Conservation (phyloP, 169 alveolate species). For the Babesia bovis region DNA sequence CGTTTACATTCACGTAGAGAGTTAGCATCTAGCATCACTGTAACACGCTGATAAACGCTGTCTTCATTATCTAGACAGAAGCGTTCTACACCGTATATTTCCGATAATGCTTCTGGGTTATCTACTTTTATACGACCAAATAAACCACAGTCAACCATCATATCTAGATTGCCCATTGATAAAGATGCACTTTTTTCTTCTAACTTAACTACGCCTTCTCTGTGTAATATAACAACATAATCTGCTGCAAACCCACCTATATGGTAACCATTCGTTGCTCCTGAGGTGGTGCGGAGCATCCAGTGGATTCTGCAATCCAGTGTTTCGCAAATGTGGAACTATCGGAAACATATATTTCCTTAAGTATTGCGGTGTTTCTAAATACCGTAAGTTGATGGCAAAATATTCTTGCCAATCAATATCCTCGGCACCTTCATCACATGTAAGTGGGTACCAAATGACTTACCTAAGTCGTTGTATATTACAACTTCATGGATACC, state of each 20-base stretch:
- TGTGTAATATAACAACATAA: slow-evolving; percentile 44
- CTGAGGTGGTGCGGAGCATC: slow-evolving; percentile 98
- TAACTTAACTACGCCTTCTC: slow-evolving; percentile 64
- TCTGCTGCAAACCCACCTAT: slow-evolving; percentile 44
- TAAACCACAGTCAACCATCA: slow-evolving; percentile 76
- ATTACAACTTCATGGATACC: slow-evolving; percentile 91
- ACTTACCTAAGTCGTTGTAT: slow-evolving; percentile 82
- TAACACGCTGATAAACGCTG: slow-evolving; percentile 59
- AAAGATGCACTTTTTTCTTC: slow-evolving; percentile 53
- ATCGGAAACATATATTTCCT: slow-evolving; percentile 87
- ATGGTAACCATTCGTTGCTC: slow-evolving; percentile 91
- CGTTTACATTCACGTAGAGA: slow-evolving; percentile 41
- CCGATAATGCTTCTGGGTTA: slow-evolving; percentile 43
- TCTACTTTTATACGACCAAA: slow-evolving; percentile 70
- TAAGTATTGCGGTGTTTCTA: slow-evolving; percentile 98
- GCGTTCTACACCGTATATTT: slow-evolving; percentile 27
- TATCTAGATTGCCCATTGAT: slow-evolving; percentile 7
- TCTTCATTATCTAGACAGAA: slow-evolving; percentile 29
- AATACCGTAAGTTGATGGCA: slow-evolving; percentile 90
- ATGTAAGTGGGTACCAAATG: background rate
- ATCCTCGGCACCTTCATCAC: slow-evolving; percentile 21
- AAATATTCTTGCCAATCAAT: slow-evolving; percentile 76
- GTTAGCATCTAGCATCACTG: slow-evolving; percentile 36
- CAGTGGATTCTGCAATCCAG: slow-evolving; percentile 97
- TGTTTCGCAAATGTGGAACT: slow-evolving; percentile 84